Conservation (phyloP, 2,329 filamentous ascomycete genomes). For the Pseudocercospora crystallina region DNA sequence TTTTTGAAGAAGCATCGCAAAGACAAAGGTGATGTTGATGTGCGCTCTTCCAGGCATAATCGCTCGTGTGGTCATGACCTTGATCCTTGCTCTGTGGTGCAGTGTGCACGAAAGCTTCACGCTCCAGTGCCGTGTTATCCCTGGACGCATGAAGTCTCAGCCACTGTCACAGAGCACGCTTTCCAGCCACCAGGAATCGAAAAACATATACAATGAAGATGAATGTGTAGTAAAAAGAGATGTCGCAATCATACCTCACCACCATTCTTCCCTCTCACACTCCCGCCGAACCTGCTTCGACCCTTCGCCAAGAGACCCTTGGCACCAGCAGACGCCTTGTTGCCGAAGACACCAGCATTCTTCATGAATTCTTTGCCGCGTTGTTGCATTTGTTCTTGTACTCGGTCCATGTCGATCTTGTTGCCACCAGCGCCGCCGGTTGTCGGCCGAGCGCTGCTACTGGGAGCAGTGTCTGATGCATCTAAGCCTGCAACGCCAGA, state of each 20-base stretch:
- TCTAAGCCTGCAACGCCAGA: conserved; percentile 28
- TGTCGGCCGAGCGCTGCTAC: background rate
- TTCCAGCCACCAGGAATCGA: conserved; percentile 1
- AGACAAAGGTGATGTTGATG: too few relatives aligned
- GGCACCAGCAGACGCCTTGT: conserved; percentile 73
- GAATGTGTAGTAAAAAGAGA: conserved; percentile 7
- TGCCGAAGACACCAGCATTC: conserved; percentile 70
- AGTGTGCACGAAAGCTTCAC: too few relatives aligned
- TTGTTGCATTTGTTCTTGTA: conserved; percentile 57
- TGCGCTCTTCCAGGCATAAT: too few relatives aligned
- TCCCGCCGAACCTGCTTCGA: conserved; percentile 53
- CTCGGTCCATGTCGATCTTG: conserved; percentile 29
- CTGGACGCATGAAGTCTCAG: conserved; percentile 21
- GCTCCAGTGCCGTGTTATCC: conserved; percentile 12
- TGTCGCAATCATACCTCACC: conserved; percentile 78
- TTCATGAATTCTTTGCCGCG: conserved; percentile 89
- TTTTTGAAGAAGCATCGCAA: too few relatives aligned
- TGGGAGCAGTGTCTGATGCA: conserved; percentile 14
- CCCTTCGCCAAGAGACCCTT: conserved; percentile 91
- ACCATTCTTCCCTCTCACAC: conserved; percentile 56
- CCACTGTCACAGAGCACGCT: conserved; percentile 1
- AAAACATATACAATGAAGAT: conserved; percentile 1
- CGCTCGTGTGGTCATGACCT: too few relatives aligned
- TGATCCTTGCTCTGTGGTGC: too few relatives aligned
- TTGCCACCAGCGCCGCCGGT: conserved; percentile 10